Evolutionary conservation across 192 early-diverging fungal genomes (phyloP).

Genomic region (Entrophospora sp.): DNA sequence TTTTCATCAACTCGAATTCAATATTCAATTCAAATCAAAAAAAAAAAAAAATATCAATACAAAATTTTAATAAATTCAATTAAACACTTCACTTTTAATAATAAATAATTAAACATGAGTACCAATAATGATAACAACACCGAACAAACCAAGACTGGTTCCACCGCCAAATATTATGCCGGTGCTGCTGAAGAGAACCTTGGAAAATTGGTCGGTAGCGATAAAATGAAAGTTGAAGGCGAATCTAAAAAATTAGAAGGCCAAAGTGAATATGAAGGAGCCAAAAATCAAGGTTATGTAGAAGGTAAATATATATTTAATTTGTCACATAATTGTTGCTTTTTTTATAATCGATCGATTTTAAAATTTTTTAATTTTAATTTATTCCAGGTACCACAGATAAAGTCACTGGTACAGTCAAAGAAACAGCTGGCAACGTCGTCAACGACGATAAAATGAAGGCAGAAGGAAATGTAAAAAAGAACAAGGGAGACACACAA

Average conservation of each 20-base stretch:
- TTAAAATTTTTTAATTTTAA: neutral
- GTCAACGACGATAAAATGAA: neutral
- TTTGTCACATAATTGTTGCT: neutral
- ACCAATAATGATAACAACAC: too few relatives aligned
- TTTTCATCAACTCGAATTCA: too few relatives aligned
- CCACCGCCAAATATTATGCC: too few relatives aligned
- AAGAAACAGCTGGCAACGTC: neutral
- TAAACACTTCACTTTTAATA: too few relatives aligned
- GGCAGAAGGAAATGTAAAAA: neutral
- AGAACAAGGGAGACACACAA: neutral
- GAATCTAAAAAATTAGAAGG: neutral
- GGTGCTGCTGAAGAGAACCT: too few relatives aligned
- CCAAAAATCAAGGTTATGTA: neutral
- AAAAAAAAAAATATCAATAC: too few relatives aligned
- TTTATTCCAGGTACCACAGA: neutral
- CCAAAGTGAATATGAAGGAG: neutral
- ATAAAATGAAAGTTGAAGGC: neutral
- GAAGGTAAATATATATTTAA: constrained; percentile 1
- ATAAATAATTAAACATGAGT: too few relatives aligned
- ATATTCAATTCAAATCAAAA: too few relatives aligned
- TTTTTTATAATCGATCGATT: neutral
- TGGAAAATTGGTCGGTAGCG: too few relatives aligned
- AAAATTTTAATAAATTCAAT: too few relatives aligned
- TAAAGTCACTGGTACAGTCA: neutral
- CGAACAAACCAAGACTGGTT: too few relatives aligned